These are phyloP conservation scores for Chaetomium globosum DNA, from an alignment of 2,329 filamentous ascomycete species.

Conservation along the genomic window DNA sequence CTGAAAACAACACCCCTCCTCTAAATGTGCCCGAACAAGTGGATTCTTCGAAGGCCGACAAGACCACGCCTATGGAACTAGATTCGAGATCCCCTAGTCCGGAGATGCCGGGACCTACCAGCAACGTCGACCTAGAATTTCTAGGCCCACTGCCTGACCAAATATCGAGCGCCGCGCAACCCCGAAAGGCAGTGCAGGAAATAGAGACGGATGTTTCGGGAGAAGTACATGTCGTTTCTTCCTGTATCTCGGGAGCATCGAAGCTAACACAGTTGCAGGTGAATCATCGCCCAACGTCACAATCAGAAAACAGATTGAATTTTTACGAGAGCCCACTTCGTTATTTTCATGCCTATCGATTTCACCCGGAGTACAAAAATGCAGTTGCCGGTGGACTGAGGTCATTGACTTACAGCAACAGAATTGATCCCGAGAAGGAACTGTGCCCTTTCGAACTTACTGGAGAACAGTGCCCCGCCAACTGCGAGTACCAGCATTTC, in stretches of 20 bases:
- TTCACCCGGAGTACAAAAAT: conserved; percentile 74
- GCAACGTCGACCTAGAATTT: conserved; percentile 36
- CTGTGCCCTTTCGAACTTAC: conserved; percentile 77
- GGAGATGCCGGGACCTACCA: conserved; percentile 27
- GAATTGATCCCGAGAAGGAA: conserved; percentile 73
- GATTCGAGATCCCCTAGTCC: conserved; percentile 34
- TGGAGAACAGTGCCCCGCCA: conserved; percentile 65
- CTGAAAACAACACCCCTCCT: background rate
- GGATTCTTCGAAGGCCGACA: conserved; percentile 21
- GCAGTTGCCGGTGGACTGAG: conserved; percentile 75
- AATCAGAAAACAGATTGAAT: conserved; percentile 33
- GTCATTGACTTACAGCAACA: conserved; percentile 91
- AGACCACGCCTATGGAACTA: conserved; percentile 35
- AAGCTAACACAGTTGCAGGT: conserved; percentile 36
- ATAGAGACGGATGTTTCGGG: conserved; percentile 39
- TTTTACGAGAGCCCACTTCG: conserved; percentile 84
- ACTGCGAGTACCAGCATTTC: conserved; percentile 82
- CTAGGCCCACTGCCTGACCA: conserved; percentile 37
- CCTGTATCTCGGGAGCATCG: conserved; percentile 22
- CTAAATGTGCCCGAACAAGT: background rate
- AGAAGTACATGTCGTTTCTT: conserved; percentile 50
- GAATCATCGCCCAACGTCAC: conserved; percentile 21
- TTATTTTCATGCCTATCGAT: conserved; percentile 85
- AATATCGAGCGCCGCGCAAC: conserved; percentile 41
- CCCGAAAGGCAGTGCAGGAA: conserved; percentile 37